These are phyloP conservation scores for Ogataea hybrid DNA, from an alignment of 1,139 yeast genomes.

Conservation along the genomic window DNA sequence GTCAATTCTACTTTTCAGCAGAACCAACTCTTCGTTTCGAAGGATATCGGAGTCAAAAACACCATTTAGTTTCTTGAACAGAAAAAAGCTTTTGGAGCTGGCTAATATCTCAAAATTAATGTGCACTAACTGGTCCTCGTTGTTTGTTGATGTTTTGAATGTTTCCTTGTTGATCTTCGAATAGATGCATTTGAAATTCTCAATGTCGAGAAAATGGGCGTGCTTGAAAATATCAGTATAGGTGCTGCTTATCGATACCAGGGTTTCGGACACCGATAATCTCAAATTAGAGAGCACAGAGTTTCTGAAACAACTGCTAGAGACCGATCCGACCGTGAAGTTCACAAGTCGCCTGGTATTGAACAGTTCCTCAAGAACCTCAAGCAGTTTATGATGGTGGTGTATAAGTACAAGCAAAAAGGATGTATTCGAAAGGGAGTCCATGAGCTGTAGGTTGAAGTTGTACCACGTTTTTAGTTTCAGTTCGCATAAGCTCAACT, in stretches of 20 bases:
- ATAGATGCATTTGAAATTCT: constrained; percentile 8
- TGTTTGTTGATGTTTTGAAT: background rate
- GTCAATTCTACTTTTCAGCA: constrained; percentile 9
- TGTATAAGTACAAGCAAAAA: constrained; percentile 11
- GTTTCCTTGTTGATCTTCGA: constrained; percentile 2
- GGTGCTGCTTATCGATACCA: background rate
- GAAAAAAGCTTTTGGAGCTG: constrained; percentile 17
- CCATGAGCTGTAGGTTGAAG: too few species aligned
- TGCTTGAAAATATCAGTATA: constrained; percentile 14
- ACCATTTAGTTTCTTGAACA: constrained; percentile 21
- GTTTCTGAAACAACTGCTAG: constrained; percentile 16
- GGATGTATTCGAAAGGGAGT: too few species aligned
- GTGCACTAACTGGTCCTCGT: constrained; percentile 9
- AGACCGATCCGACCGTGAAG: constrained; percentile 12
- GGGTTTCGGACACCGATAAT: background rate
- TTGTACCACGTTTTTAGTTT: too few species aligned
- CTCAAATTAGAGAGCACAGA: constrained; percentile 9
- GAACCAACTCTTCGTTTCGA: constrained; percentile 7
- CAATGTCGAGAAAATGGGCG: constrained; percentile 13
- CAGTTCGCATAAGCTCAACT: too few species aligned
- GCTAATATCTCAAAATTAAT: constrained; percentile 14
- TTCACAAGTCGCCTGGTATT: constrained; percentile 10
- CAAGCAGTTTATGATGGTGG: constrained; percentile 10
- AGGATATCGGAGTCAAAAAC: constrained; percentile 13
- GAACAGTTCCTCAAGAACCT: constrained; percentile 11